These are phyloP conservation scores for Croton setiger DNA, from an alignment of 441 rosid species.

Conservation along the genomic window DNA sequence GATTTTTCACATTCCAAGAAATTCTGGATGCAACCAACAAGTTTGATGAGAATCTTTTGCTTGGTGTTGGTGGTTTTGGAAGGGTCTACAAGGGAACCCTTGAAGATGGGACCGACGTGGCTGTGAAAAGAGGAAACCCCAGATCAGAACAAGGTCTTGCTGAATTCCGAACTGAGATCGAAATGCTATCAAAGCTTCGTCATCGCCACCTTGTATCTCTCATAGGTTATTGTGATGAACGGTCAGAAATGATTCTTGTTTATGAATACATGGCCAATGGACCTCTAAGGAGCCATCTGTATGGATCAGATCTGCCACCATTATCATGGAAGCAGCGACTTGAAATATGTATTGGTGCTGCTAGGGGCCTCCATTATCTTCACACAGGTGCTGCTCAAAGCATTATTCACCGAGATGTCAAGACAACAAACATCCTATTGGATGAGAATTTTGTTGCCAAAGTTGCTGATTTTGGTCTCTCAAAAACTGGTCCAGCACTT, in stretches of 20 bases:
- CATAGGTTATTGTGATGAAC: conserved; percentile 94
- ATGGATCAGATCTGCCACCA: conserved; percentile 80
- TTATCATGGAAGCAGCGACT: conserved; percentile 91
- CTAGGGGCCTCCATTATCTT: conserved; percentile 90
- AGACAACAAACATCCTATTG: conserved; percentile 90
- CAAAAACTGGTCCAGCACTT: conserved; percentile 87
- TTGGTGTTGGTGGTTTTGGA: conserved; percentile 98
- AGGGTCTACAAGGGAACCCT: conserved; percentile 88
- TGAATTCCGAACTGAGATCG: conserved; percentile 96
- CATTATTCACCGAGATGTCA: conserved; percentile 96
- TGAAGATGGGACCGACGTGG: conserved; percentile 83
- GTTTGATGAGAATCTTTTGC: conserved; percentile 77
- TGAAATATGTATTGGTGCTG: conserved; percentile 96
- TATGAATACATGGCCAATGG: conserved; percentile 99
- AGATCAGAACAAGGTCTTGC: conserved; percentile 98
- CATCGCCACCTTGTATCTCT: conserved; percentile 97
- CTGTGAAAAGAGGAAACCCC: conserved; percentile 96
- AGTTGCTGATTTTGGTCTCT: conserved; percentile 98
- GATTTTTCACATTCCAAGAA: conserved; percentile 80
- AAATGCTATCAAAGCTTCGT: conserved; percentile 93
- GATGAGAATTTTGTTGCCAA: conserved; percentile 94
- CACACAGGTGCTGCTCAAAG: conserved; percentile 96
- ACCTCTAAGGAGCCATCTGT: conserved; percentile 90
- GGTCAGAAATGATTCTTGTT: conserved; percentile 90
- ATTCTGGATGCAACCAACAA: conserved; percentile 90